Evolutionary conservation across 2,329 filamentous ascomycete genomes (phyloP).

Genomic region (Clarireedia homoeocarpa): DNA sequence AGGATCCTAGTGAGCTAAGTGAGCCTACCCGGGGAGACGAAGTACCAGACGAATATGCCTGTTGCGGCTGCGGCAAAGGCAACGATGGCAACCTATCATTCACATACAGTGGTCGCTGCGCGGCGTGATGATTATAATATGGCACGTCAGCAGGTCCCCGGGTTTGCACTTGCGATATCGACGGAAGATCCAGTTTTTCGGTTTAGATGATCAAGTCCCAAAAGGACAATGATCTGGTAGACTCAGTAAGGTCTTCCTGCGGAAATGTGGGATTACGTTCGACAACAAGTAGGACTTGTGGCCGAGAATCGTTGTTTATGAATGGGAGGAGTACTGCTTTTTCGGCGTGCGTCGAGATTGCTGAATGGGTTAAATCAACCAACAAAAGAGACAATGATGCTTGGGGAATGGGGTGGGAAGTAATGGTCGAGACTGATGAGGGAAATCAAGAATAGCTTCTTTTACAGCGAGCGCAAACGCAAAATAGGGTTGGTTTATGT

Average conservation of each 20-base stretch:
- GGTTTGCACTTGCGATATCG: slow-evolving; percentile 75
- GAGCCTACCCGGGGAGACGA: slow-evolving; percentile 72
- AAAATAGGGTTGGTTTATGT: slow-evolving; percentile 20
- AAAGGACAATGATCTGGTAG: slow-evolving; percentile 23
- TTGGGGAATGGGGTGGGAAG: slow-evolving; percentile 12
- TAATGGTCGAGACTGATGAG: slow-evolving; percentile 4
- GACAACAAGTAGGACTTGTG: slow-evolving; percentile 9
- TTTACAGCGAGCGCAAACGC: slow-evolving; percentile 21
- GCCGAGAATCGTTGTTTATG: neutral
- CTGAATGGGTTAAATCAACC: neutral
- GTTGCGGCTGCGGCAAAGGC: slow-evolving; percentile 57
- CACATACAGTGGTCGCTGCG: slow-evolving; percentile 57
- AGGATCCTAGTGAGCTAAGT: slow-evolving; percentile 52
- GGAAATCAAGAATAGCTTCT: slow-evolving; percentile 11
- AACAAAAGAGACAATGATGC: slow-evolving; percentile 8
- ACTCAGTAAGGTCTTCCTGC: slow-evolving; percentile 21
- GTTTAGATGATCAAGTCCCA: slow-evolving; percentile 38
- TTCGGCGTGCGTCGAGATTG: slow-evolving; percentile 3
- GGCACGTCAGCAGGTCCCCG: slow-evolving; percentile 65
- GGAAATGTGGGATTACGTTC: neutral
- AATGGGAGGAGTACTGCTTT: neutral
- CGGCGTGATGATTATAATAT: slow-evolving; percentile 62
- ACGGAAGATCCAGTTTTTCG: slow-evolving; percentile 93
- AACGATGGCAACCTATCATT: slow-evolving; percentile 67
- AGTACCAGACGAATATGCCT: slow-evolving; percentile 58